phyloP scores from a whole-genome alignment of 306 rosid genomes.

The Phaseolus lunatus region DNA sequence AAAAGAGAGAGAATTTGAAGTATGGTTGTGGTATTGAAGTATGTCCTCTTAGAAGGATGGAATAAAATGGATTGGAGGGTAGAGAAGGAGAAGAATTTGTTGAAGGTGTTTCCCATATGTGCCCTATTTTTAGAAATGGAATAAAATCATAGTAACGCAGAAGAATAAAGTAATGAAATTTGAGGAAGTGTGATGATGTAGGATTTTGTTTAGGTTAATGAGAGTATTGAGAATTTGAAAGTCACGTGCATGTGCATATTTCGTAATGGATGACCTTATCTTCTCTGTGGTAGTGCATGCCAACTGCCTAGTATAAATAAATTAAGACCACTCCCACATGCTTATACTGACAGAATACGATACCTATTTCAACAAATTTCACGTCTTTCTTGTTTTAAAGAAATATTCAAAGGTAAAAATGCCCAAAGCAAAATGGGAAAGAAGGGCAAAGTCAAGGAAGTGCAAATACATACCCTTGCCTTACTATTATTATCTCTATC shows the following conservation, averaged over 20 bases:
- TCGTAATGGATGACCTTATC: conserved; percentile 43
- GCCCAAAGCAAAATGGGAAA: conserved; percentile 18
- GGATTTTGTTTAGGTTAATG: conserved; percentile 7
- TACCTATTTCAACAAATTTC: conserved; percentile 45
- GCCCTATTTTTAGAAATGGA: neutral
- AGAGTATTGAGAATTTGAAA: conserved; percentile 36
- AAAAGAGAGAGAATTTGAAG: no score
- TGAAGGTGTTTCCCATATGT: conserved; percentile 9
- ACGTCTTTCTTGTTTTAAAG: conserved; percentile 24
- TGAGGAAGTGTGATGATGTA: neutral
- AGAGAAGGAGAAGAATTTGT: conserved; percentile 7
- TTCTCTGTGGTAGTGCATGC: conserved; percentile 47
- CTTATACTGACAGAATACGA: conserved; percentile 54
- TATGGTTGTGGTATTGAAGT: neutral
- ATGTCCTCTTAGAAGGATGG: conserved; percentile 2
- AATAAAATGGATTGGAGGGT: conserved; percentile 14
- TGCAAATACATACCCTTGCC: no score
- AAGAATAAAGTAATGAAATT: conserved; percentile 24
- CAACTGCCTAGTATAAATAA: conserved; percentile 43
- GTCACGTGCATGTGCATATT: conserved; percentile 48
- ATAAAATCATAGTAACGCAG: conserved; percentile 33
- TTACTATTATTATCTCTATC: no score
- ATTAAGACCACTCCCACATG: conserved; percentile 44
- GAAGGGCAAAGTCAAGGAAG: conserved; percentile 33
- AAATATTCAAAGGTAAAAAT: conserved; percentile 37